Evolutionary conservation across 2,329 filamentous ascomycete genomes (phyloP).

Genomic region (Paraphoma chrysanthemicola): DNA sequence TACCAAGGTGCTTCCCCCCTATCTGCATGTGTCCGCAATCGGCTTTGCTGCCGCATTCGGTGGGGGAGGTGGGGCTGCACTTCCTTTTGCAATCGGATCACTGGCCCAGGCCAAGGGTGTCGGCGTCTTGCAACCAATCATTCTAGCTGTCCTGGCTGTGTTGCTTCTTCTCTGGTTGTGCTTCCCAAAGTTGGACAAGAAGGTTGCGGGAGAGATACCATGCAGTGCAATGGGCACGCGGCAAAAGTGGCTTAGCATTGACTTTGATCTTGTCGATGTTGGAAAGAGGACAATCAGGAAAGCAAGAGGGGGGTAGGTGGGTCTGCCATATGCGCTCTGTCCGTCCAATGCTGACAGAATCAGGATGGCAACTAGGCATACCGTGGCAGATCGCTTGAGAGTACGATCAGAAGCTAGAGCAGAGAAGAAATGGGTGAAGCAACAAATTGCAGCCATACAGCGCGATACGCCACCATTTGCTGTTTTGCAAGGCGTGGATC

Average conservation of each 20-base stretch:
- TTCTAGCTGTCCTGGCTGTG: conserved; percentile 58
- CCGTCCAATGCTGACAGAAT: neutral
- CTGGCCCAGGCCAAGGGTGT: conserved; percentile 67
- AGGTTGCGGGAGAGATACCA: conserved; percentile 4
- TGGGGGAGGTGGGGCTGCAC: conserved; percentile 71
- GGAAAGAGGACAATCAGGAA: conserved; percentile 23
- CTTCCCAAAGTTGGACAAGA: conserved; percentile 23
- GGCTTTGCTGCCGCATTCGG: conserved; percentile 80
- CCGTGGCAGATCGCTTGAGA: neutral
- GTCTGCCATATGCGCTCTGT: neutral
- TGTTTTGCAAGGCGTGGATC: conserved; percentile 16
- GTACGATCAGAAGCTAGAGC: neutral
- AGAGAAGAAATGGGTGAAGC: conserved; percentile 7
- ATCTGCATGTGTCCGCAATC: conserved; percentile 78
- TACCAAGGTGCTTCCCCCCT: conserved; percentile 73
- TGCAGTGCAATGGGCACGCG: neutral
- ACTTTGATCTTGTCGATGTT: conserved; percentile 26
- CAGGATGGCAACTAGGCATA: neutral
- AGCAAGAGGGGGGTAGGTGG: conserved; percentile 6
- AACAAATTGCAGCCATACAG: conserved; percentile 12
- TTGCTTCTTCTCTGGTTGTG: conserved; percentile 59
- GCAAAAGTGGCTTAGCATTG: conserved; percentile 23
- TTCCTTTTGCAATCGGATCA: conserved; percentile 69
- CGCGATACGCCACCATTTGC: conserved; percentile 15
- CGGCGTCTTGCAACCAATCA: conserved; percentile 63